Percentiles rank a stretch among this genome's conserved stretches.
Conservation (phyloP, 179 eudicot species). For the Gypsophila paniculata region DNA sequence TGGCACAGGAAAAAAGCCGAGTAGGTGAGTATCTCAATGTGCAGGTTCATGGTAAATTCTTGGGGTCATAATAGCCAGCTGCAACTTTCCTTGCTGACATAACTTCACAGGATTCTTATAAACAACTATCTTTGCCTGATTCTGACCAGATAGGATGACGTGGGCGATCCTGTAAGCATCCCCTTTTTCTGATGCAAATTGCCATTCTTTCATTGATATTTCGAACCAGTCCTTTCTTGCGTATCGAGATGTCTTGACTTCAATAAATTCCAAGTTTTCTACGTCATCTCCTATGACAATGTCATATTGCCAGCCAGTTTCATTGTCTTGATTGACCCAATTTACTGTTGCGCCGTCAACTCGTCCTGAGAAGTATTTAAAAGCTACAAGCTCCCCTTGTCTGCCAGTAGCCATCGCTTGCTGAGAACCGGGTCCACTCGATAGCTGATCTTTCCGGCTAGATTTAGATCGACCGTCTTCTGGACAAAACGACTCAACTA, state of each 20-base stretch:
- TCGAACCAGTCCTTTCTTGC: conserved; percentile 67
- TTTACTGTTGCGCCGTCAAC: conserved; percentile 36
- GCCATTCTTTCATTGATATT: conserved; percentile 81
- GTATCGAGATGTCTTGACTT: conserved; percentile 80
- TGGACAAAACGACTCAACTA: conserved; percentile 33
- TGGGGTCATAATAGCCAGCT: conserved; percentile 54
- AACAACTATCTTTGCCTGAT: conserved; percentile 44
- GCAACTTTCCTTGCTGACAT: conserved; percentile 60
- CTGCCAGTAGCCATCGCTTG: conserved; percentile 54
- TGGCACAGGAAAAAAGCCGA: too few species aligned
- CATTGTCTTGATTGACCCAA: conserved; percentile 77
- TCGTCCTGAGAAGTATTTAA: conserved; percentile 45
- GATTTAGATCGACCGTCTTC: conserved; percentile 30
- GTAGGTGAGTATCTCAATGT: neutral
- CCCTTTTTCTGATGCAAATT: conserved; percentile 71
- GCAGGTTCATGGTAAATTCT: conserved; percentile 26
- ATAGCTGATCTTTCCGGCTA: conserved; percentile 33
- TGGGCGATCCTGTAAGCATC: conserved; percentile 72
- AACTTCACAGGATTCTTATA: conserved; percentile 65
- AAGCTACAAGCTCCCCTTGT: conserved; percentile 79
- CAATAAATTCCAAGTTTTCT: conserved; percentile 52
- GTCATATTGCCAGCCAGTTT: conserved; percentile 83
- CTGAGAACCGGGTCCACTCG: conserved; percentile 33
- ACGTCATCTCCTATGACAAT: conserved; percentile 47
- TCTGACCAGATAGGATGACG: conserved; percentile 44